These are phyloP conservation scores for Cardamine resedifolia DNA, from an alignment of 345 rosid genomes.

Conservation along the genomic window DNA sequence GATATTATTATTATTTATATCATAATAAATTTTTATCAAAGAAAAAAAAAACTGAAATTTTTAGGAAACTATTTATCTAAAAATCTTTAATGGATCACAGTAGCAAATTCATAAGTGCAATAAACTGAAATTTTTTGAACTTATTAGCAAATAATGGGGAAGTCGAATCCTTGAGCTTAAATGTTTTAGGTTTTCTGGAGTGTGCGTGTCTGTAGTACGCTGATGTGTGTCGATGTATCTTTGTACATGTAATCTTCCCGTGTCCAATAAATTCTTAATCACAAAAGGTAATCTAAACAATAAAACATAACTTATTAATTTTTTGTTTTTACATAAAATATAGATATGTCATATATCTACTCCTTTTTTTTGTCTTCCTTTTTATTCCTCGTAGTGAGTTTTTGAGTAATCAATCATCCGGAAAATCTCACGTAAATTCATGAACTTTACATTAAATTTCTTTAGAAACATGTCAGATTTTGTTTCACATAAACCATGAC, in stretches of 20 bases:
- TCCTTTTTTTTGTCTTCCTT: background rate
- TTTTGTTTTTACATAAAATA: background rate
- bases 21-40: background rate
- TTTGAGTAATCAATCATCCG: background rate
- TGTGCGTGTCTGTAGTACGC: conserved; percentile 8
- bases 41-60: no score
- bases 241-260: background rate
- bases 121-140: no score
- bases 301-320: no score
- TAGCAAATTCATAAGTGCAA: no score
- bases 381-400: background rate
- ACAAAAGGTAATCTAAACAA: background rate
- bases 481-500: background rate
- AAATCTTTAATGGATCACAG: no score
- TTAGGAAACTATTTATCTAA: no score
- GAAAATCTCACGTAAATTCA: background rate
- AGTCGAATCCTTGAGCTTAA: background rate
- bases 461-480: background rate
- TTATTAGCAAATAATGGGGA: background rate
- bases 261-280: background rate
- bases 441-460: background rate
- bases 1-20: background rate
- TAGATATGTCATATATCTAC: background rate
- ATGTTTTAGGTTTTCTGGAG: background rate
- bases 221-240: background rate